Conservation (phyloP, 108 stramenopile genomes). For the Aurantiochytrium sp. region DNA sequence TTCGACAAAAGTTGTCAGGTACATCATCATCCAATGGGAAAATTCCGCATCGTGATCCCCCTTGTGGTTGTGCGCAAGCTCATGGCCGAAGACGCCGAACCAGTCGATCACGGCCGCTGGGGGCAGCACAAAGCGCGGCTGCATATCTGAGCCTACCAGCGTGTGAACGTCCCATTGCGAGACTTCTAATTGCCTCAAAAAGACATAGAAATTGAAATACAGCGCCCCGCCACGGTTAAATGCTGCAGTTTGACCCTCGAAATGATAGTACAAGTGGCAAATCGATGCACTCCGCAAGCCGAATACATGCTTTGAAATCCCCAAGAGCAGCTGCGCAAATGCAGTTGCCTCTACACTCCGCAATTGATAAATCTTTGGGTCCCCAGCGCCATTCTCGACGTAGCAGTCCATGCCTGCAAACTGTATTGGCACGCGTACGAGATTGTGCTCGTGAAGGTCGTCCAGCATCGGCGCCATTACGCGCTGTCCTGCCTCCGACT, state of each 20-base stretch:
- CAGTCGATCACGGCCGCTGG: neutral
- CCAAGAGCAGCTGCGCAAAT: neutral
- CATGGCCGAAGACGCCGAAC: neutral
- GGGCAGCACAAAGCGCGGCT: neutral
- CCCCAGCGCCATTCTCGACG: neutral
- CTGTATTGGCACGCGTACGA: neutral
- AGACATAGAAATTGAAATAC: neutral
- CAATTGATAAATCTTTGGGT: neutral
- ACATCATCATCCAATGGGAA: slow-evolving; percentile 14
- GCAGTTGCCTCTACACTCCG: neutral
- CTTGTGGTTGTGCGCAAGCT: slow-evolving; percentile 10
- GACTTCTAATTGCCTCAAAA: neutral
- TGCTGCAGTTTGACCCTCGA: neutral
- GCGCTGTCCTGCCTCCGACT: neutral
- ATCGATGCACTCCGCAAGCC: neutral
- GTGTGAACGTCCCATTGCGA: neutral
- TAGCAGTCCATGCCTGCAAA: neutral
- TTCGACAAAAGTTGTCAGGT: neutral
- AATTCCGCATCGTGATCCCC: neutral
- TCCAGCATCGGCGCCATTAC: neutral
- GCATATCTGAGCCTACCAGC: neutral
- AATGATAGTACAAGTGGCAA: neutral
- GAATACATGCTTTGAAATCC: neutral
- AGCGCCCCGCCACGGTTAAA: neutral
- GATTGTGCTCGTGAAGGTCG: slow-evolving; percentile 1